Evolutionary conservation across 2,329 filamentous ascomycete species (phyloP), one percentile per base, ranked within the genome.

Genomic region (Beauveria medogensis): DNA sequence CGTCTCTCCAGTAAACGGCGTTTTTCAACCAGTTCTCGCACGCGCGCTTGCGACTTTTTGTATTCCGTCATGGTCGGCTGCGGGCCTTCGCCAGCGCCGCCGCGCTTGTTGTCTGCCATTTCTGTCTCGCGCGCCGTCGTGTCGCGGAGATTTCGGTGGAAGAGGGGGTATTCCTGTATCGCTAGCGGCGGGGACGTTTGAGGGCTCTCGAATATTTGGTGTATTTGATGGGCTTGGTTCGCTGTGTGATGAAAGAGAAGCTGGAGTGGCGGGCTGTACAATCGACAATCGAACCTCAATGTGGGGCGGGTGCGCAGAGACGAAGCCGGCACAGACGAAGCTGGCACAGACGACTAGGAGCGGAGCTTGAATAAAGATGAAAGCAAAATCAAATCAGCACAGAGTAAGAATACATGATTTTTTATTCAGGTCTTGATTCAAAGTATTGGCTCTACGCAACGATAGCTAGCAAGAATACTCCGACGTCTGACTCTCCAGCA

Each of bases 1-100:
- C 72, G 72, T 61, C 72, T 69, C 59, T 75, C 69, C 20, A 76
- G 67, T 59, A 73, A 65, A 57, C 75, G 69, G 34, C 76, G 72
- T 65, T 76, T 77, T 54, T 79, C 75, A 24, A 81, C 71, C 55
- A 81, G 70, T 37, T 80, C 77, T 51, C 78, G 77, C 57, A 82
- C 75, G 30, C 75, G 73, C 52, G 75, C 72, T 63, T 80, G 78
- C 48, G 80, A 76, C 63, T 80, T 79, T 67, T 79, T 78, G 63
- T 82, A 82, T 66, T 81, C 78, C 20, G 75, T 74, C 70, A 75
- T 71, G 7, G 71, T 76, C 26, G 72, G 70, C 62, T 72, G 69
- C 59, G 58, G 66, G 44, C 65, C 56, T 56, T 66, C 68, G 41
- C 65, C 56, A 40, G 64, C 63, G 60, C 60, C 63, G 41, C 60